Conservation (phyloP, 192 early-diverging fungal species). For the Spizellomyces sp. region DNA sequence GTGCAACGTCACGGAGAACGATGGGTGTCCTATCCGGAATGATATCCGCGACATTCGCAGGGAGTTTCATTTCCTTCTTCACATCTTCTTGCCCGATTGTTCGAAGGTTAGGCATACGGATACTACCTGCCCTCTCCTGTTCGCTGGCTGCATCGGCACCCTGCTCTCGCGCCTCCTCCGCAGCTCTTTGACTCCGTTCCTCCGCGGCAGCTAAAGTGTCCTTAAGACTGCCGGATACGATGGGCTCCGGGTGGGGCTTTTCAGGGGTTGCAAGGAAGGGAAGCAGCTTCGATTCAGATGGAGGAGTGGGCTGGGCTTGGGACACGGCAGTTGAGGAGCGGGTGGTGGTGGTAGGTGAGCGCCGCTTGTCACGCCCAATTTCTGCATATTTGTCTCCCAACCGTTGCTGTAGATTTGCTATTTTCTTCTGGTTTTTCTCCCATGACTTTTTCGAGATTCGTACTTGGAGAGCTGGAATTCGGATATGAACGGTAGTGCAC, state of each 20-base stretch:
- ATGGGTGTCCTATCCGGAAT: not conserved
- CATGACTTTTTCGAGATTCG: slow-evolving; percentile 37
- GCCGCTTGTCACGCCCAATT: slow-evolving; percentile 41
- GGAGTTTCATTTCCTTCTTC: slow-evolving; percentile 9
- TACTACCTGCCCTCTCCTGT: not conserved
- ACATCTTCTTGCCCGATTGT: slow-evolving; percentile 8
- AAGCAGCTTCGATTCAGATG: slow-evolving; percentile 3
- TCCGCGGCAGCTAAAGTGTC: slow-evolving; percentile 11
- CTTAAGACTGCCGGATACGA: slow-evolving; percentile 15
- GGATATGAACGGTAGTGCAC: not conserved
- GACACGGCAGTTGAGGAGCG: slow-evolving; percentile 21
- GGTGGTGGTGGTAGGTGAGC: slow-evolving; percentile 30
- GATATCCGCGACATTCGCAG: slow-evolving; percentile 13
- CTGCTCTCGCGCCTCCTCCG: not conserved
- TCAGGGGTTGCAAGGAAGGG: slow-evolving; percentile 21
- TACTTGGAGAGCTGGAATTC: slow-evolving; percentile 25
- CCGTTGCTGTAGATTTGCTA: slow-evolving; percentile 23
- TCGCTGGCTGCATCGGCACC: not conserved
- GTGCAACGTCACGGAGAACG: not conserved
- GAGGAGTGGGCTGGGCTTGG: slow-evolving; percentile 10
- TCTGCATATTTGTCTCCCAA: slow-evolving; percentile 37
- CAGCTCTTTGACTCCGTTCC: not conserved
- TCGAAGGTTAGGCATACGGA: slow-evolving; percentile 6
- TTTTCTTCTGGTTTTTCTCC: slow-evolving; percentile 32
- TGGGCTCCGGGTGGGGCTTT: not conserved